Evolutionary conservation across 2,329 filamentous ascomycete genomes (phyloP).

Genomic region (Plectosphaerella plurivora): DNA sequence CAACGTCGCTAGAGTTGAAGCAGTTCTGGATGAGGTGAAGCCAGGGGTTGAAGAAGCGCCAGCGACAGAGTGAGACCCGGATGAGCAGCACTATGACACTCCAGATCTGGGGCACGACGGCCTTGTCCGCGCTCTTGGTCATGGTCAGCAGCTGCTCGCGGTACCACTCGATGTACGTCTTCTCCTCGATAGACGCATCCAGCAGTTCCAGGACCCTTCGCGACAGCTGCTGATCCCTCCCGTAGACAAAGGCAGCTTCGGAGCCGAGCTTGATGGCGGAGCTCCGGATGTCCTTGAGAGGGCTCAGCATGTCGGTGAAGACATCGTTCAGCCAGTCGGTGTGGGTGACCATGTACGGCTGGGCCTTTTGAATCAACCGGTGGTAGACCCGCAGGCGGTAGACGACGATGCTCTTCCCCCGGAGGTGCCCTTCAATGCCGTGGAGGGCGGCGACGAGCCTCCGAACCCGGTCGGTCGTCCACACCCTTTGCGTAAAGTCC

Average conservation of each 20-base stretch:
- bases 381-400: conserved; percentile 76
- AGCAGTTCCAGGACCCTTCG: conserved; percentile 64
- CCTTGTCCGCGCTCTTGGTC: conserved; percentile 50
- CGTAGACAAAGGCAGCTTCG: conserved; percentile 64
- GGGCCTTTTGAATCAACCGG: conserved; percentile 68
- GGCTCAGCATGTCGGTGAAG: conserved; percentile 77
- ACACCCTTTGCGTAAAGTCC: conserved; percentile 68
- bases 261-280: conserved; percentile 72
- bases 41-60: conserved; percentile 72
- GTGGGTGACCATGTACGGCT: conserved; percentile 64
- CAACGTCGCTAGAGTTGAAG: conserved; percentile 73
- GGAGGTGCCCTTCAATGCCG: conserved; percentile 67
- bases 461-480: conserved; percentile 67
- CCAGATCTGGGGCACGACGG: conserved; percentile 83
- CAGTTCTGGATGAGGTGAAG: conserved; percentile 74
- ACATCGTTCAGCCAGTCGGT: conserved; percentile 79
- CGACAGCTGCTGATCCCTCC: conserved; percentile 63
- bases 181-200: conserved; percentile 51
- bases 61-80: conserved; percentile 60
- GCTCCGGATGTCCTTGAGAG: conserved; percentile 68
- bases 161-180: conserved; percentile 66
- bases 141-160: conserved; percentile 63
- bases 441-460: conserved; percentile 68
- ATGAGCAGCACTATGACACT: conserved; percentile 75
- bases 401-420: conserved; percentile 75